Percentiles rank a stretch among this genome's conserved stretches.
phyloP scores from a whole-genome alignment of 2,329 filamentous ascomycete species.

The Arachnomyces sp. region DNA sequence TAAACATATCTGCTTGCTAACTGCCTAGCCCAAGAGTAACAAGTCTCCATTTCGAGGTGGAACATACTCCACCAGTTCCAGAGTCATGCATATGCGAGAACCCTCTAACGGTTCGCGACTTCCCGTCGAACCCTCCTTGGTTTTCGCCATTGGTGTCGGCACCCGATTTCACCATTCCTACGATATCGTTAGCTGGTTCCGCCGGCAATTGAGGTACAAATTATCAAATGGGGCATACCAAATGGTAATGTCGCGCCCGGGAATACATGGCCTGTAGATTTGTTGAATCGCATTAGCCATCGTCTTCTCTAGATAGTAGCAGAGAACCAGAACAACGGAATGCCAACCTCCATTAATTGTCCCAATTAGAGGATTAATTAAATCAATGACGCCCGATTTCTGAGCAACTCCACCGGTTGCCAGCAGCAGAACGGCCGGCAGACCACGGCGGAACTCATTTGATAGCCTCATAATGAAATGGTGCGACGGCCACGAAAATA shows the following conservation, averaged over 20 bases:
- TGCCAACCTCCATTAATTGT: constrained; percentile 40
- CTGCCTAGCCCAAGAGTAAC: too few relatives aligned
- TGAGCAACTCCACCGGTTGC: constrained; percentile 15
- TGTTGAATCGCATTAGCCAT: not conserved
- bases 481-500: too few relatives aligned
- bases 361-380: constrained; percentile 47
- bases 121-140: constrained; percentile 49
- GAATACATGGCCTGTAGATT: constrained; percentile 45
- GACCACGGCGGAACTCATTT: constrained; percentile 44
- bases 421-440: constrained; percentile 61
- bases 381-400: constrained; percentile 23
- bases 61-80: constrained; percentile 40
- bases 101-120: constrained; percentile 42
- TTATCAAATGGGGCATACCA: constrained; percentile 26
- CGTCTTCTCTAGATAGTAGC: not conserved
- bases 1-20: too few relatives aligned
- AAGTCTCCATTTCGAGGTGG: too few relatives aligned
- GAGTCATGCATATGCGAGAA: constrained; percentile 47
- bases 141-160: constrained; percentile 47
- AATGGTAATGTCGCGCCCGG: constrained; percentile 49
- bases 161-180: constrained; percentile 48
- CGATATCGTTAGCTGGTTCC: not conserved
- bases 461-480: constrained; percentile 52
- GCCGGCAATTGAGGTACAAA: too few relatives aligned
- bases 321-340: not conserved